These are phyloP conservation scores for Fusarium drepaniforme DNA, from an alignment of 2,329 filamentous ascomycete species.

Conservation along the genomic window DNA sequence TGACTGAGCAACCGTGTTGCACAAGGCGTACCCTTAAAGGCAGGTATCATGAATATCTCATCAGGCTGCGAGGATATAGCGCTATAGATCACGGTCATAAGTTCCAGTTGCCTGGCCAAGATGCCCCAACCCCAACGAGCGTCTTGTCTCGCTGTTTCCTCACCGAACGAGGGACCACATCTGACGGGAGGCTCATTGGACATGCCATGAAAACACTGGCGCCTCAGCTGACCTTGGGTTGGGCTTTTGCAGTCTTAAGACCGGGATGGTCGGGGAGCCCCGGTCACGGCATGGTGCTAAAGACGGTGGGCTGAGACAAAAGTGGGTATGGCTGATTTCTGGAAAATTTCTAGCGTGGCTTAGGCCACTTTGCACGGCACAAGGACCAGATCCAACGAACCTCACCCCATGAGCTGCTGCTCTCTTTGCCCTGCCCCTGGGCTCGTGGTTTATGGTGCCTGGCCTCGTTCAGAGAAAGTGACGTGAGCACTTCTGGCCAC, in stretches of 20 bases:
- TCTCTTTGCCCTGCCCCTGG: not conserved
- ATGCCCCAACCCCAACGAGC: not conserved
- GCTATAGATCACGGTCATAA: not conserved
- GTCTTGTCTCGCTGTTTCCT: conserved; percentile 15
- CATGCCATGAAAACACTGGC: conserved; percentile 26
- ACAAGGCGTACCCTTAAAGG: not conserved
- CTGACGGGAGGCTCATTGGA: conserved; percentile 7
- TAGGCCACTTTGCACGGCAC: conserved; percentile 16
- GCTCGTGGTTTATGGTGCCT: not conserved
- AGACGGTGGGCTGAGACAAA: not conserved
- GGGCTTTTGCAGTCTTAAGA: conserved; percentile 12
- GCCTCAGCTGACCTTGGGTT: conserved; percentile 41
- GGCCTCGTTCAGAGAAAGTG: conserved; percentile 9
- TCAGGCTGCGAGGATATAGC: not conserved
- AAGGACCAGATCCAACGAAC: conserved; percentile 35
- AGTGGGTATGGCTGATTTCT: conserved; percentile 36
- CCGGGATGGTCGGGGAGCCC: conserved; percentile 16
- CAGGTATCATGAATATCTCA: not conserved
- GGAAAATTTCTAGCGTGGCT: conserved; percentile 45
- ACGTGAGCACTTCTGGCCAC: conserved; percentile 10
- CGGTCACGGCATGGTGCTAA: conserved; percentile 8
- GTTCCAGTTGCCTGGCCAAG: not conserved
- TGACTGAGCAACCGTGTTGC: not conserved
- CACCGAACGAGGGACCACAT: not conserved
- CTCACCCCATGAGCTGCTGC: conserved; percentile 32